These are phyloP conservation scores for Orbilia quercus DNA, from an alignment of 2,329 filamentous ascomycete genomes.

Conservation along the genomic window DNA sequence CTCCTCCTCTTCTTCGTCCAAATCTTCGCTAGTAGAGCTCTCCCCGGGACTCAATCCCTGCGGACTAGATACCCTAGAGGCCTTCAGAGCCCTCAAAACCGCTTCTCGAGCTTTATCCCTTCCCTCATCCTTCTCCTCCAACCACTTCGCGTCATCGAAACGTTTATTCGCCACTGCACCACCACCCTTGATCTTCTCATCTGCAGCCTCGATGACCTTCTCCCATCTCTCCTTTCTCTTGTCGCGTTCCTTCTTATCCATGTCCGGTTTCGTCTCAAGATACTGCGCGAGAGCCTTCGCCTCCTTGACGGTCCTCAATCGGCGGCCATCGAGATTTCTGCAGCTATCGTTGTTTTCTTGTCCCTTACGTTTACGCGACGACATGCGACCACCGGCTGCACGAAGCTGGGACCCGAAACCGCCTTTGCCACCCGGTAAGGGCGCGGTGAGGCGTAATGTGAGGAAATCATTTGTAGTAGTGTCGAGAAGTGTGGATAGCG, in stretches of 20 bases:
- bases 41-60: conserved; percentile 62
- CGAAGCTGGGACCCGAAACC: conserved; percentile 97
- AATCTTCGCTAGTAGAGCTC: conserved; percentile 64
- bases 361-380: conserved; percentile 87
- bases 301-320: conserved; percentile 90
- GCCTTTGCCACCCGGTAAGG: conserved; percentile 91
- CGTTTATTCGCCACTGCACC: conserved; percentile 75
- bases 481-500: conserved; percentile 70
- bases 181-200: conserved; percentile 66
- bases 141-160: conserved; percentile 81
- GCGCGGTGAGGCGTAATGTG: conserved; percentile 80
- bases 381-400: conserved; percentile 97
- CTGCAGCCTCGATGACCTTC: conserved; percentile 84
- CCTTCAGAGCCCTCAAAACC: conserved; percentile 76
- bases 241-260: conserved; percentile 92
- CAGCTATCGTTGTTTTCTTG: conserved; percentile 89
- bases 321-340: conserved; percentile 89
- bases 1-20: conserved; percentile 68
- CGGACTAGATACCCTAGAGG: conserved; percentile 62
- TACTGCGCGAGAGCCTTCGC: conserved; percentile 96
- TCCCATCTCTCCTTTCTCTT: conserved; percentile 86
- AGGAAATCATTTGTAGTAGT: conserved; percentile 77
- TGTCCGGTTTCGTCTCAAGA: conserved; percentile 92
- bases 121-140: conserved; percentile 92
- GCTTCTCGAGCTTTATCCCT: conserved; percentile 83